Evolutionary conservation across 2,329 filamentous ascomycete species (phyloP), one percentile per base, ranked within the genome.

Genomic region (Penicillium decumbens): DNA sequence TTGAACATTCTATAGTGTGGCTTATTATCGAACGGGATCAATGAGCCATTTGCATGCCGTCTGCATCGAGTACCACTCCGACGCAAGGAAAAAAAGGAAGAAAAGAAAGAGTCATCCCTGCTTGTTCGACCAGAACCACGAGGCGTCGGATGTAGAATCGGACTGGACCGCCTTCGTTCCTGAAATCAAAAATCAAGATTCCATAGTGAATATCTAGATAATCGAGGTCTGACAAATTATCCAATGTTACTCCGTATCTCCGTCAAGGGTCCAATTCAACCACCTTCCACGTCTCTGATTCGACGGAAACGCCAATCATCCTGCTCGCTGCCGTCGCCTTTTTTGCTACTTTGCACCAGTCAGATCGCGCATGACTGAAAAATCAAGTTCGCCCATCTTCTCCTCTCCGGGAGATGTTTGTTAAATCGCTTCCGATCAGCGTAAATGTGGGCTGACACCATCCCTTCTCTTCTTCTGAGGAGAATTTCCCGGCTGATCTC

Each of bases 41-140:
- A 23, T 23, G 23, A 23, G n/a, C 32, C 30, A 43, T 55, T 56
- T 33, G 42, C 41, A 47, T 50, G 37, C 45, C 45, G 54, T 53
- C 50, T 51, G 45, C 39, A 43, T 46, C 29, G 42, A 50, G 49
- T 50, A 54, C 32, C 30, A 28, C 27, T 9, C 20, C 20, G 20
- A 23, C 20, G 20, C 20, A 23, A 23, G 20, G 20, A 28, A 28
- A 28, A 23, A 28, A 28, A 28, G 8, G 3, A 9, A 9, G 8
- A 28, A 10, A 9, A 3, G 27, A 20, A 45, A 42, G 29, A 41
- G 18, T 37, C 27, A 32, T 53, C 58, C 58, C 54, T n/a, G 47
- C 56, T 55, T 48, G 57, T 58, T 60, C 56, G 32, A 58, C 43
- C 20, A 35, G 28, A 46, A 47, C 57, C 57, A 60, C 57, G 57